phyloP scores from a whole-genome alignment of 352 stramenopile genomes.

The Pythium sp. region DNA sequence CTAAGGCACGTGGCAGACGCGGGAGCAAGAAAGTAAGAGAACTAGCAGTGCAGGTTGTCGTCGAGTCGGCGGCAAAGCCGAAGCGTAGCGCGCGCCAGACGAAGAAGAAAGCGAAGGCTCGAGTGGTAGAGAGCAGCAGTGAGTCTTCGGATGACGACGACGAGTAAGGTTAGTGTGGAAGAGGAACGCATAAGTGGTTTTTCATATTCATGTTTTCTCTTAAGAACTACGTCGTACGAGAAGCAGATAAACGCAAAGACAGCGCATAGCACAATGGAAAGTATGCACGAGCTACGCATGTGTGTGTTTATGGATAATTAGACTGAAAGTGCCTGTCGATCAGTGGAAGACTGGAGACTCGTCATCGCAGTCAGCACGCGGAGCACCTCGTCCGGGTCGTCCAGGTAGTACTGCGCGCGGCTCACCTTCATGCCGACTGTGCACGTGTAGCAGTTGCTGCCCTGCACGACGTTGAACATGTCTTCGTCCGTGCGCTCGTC shows the following conservation, averaged over 20 bases:
- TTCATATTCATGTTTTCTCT: conserved; percentile 7
- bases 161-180: conserved; percentile 4
- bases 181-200: neutral
- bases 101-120: conserved; percentile 15
- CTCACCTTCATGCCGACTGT: conserved; percentile 88
- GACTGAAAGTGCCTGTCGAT: conserved; percentile 28
- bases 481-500: conserved; percentile 88
- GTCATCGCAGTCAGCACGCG: conserved; percentile 72
- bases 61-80: conserved; percentile 22
- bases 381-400: conserved; percentile 77
- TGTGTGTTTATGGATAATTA: conserved; percentile 2
- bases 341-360: conserved; percentile 33
- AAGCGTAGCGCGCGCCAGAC: conserved; percentile 14
- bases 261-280: neutral
- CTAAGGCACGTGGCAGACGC: conserved; percentile 30
- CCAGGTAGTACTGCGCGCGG: conserved; percentile 79
- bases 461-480: conserved; percentile 90
- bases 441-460: conserved; percentile 87
- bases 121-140: conserved; percentile 15
- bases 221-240: conserved; percentile 1
- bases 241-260: neutral
- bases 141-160: conserved; percentile 8
- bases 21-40: conserved; percentile 34
- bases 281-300: neutral
- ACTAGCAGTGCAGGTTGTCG: conserved; percentile 26